phyloP scores from a whole-genome alignment of 2,329 filamentous ascomycete species.

The Beauveria asiatica region DNA sequence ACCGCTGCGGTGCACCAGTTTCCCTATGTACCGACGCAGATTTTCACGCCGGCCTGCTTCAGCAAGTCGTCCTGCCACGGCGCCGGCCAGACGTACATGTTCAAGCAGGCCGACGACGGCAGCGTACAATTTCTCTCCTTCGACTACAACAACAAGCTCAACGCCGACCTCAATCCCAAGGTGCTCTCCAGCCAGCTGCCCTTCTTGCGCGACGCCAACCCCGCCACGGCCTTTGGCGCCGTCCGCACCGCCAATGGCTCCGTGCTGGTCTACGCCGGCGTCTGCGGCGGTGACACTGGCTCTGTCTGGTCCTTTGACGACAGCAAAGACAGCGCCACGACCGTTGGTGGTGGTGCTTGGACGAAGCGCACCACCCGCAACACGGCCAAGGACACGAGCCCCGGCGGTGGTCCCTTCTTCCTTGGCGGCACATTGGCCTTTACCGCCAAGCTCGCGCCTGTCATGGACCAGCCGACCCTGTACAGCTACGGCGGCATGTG shows the following conservation, averaged over 20 bases:
- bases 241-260: slow-evolving; percentile 59
- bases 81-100: slow-evolving; percentile 57
- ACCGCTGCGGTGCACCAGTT: slow-evolving; percentile 37
- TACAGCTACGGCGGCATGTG: slow-evolving; percentile 93
- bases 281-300: slow-evolving; percentile 51
- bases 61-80: slow-evolving; percentile 31
- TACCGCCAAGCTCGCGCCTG: slow-evolving; percentile 48
- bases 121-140: slow-evolving; percentile 52
- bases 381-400: slow-evolving; percentile 15
- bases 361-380: slow-evolving; percentile 15
- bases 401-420: slow-evolving; percentile 35
- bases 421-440: slow-evolving; percentile 56
- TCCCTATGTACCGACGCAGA: slow-evolving; percentile 70
- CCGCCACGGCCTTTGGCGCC: slow-evolving; percentile 54
- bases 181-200: slow-evolving; percentile 50
- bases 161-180: slow-evolving; percentile 35
- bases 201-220: slow-evolving; percentile 44
- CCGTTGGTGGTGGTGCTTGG: slow-evolving; percentile 20
- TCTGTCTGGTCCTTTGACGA: slow-evolving; percentile 61
- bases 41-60: slow-evolving; percentile 48
- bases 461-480: slow-evolving; percentile 44
- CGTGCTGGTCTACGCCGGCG: slow-evolving; percentile 65
- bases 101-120: slow-evolving; percentile 43
- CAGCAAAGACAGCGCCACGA: slow-evolving; percentile 23
- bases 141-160: slow-evolving; percentile 52